A percentile compares a stretch with the other conserved stretches of the same genome.
Evolutionary conservation across 768 basidiomycete genomes (phyloP).

Genomic region (Boletales sp.): DNA sequence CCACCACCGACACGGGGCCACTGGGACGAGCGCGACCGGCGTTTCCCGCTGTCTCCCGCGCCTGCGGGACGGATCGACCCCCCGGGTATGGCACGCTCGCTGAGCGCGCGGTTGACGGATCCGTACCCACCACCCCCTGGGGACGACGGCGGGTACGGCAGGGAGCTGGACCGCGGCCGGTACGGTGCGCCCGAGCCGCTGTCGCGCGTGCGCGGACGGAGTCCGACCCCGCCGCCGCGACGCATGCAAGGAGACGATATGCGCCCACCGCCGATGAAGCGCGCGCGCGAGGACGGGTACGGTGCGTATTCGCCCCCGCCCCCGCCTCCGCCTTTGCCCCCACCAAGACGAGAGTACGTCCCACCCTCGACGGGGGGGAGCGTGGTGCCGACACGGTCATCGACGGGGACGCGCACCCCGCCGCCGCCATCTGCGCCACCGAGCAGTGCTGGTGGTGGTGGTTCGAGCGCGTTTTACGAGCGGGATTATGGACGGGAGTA

Average conservation of each 20-base stretch:
- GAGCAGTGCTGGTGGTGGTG: constrained; percentile 4
- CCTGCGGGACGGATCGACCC: constrained; percentile 15
- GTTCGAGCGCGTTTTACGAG: constrained; percentile 32
- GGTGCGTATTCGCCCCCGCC: constrained; percentile 6
- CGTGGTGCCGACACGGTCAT: constrained; percentile 23
- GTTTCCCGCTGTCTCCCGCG: constrained; percentile 25
- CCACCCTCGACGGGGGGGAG: constrained; percentile 17
- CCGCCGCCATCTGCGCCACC: constrained; percentile 30
- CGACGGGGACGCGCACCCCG: constrained; percentile 18
- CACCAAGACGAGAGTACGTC: constrained; percentile 15
- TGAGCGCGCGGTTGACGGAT: constrained; percentile 30
- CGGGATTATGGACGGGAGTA: too few species aligned
- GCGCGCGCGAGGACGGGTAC: constrained; percentile 42
- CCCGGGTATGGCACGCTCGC: constrained; percentile 17
- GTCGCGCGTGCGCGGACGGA: constrained; percentile 17
- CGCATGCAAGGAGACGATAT: constrained; percentile 34
- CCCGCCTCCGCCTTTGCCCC: background rate
- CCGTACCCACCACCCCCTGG: constrained; percentile 11
- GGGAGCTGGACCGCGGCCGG: constrained; percentile 31
- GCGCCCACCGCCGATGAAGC: constrained; percentile 46
- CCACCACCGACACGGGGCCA: constrained; percentile 26
- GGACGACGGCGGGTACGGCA: constrained; percentile 26
- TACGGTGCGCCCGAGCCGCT: constrained; percentile 16
- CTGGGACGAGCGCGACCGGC: constrained; percentile 43
- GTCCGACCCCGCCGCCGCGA: constrained; percentile 19